Conservation (phyloP, 257 asterid species). For the Capsicum rhomboideum region DNA sequence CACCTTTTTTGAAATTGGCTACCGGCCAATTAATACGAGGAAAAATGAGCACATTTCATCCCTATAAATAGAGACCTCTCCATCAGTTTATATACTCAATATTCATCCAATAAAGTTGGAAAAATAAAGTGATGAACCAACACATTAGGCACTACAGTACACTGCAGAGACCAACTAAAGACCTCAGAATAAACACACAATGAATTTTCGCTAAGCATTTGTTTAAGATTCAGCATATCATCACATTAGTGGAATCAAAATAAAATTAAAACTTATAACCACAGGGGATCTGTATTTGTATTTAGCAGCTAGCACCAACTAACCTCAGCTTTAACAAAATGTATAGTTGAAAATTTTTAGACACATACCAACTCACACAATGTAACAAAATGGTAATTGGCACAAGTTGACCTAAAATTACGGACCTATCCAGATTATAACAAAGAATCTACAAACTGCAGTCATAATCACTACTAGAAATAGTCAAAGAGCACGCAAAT, state of each 20-base stretch:
- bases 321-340: background rate
- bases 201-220: background rate
- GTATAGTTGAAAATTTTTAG: too few relatives aligned
- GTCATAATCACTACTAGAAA: background rate
- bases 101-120: background rate
- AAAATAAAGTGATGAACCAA: background rate
- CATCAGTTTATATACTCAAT: too few relatives aligned
- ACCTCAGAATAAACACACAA: background rate
- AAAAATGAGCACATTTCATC: too few relatives aligned
- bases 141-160: background rate
- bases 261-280: background rate
- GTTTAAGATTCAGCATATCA: background rate
- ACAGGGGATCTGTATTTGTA: background rate
- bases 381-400: background rate
- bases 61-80: too few relatives aligned
- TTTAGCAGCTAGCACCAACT: background rate
- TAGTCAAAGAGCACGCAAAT: background rate
- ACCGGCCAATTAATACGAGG: too few relatives aligned
- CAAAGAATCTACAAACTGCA: background rate
- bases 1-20: too few relatives aligned
- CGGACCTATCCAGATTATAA: background rate
- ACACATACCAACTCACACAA: background rate
- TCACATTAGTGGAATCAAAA: background rate
- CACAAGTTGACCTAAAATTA: background rate
- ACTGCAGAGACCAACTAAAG: background rate